Evolutionary conservation across 169 alveolate species (phyloP), one percentile per base, ranked within the genome.

Genomic region (Cryptosporidium ubiquitum): DNA sequence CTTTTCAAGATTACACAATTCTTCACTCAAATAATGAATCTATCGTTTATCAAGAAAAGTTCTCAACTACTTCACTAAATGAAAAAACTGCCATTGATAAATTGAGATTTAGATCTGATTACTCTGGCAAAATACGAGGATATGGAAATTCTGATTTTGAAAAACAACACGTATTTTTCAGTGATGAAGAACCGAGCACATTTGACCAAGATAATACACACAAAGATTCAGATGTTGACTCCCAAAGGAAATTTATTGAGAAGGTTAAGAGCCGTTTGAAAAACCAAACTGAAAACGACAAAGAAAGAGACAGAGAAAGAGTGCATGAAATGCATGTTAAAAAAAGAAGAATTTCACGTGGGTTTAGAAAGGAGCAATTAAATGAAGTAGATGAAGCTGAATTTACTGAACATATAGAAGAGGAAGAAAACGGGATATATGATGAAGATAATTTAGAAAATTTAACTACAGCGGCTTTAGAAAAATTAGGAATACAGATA

Each of bases 381-480:
- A 31, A 33, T 40, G 35, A 31, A 20, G 31, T 12, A 0, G n/a
- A 33, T 64, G 75, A 79, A 18, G 3, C 37, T 7, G 64, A 61
- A 26, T 20, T 40, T 10, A 20, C 23, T 44, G 73, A 44, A 29
- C 26, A 42, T 10, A 18, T 39, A 5, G 55, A 42, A 12, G 75
- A 47, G 40, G 42, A 42, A n/a, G 33, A 39, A 61, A 39, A 26
- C 14, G 68, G 47, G 29, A 61, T 20, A 12, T 9, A 10, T 42
- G 20, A 26, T 26, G 61, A 79, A n/a, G 23, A 64, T 64, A 64
- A 64, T 64, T 23, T 79, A 26, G 49, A 79, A 29, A 51, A 79
- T 40, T 58, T 79, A 61, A 40, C 89, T 16, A 18, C 52, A 61
- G 89, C 74, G 89, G 89, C 89, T 40, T 52, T 79, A 40, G 74